phyloP scores from a whole-genome alignment of 2,329 filamentous ascomycete genomes.

The Penicillium janthinellum region DNA sequence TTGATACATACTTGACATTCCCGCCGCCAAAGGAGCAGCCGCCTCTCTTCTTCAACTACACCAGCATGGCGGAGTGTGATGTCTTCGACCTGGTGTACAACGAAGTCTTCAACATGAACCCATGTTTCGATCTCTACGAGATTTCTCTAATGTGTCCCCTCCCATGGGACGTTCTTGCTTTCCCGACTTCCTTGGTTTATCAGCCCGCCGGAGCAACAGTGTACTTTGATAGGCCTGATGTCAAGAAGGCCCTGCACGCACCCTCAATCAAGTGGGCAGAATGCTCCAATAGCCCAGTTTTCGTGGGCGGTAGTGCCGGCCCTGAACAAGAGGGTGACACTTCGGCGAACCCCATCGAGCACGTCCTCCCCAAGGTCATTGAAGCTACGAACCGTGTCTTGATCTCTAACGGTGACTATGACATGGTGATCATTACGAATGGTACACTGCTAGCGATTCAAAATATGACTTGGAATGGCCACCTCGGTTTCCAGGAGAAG shows the following conservation, averaged over 20 bases:
- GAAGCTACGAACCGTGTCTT: slow-evolving; percentile 69
- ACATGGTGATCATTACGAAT: slow-evolving; percentile 69
- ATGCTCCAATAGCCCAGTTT: slow-evolving; percentile 47
- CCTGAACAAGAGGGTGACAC: slow-evolving; percentile 40
- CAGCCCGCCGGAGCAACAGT: slow-evolving; percentile 62
- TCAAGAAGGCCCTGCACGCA: slow-evolving; percentile 69
- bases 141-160: slow-evolving; percentile 72
- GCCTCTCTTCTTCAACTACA: slow-evolving; percentile 55
- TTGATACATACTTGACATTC: slow-evolving; percentile 59
- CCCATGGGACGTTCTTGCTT: slow-evolving; percentile 68
- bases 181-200: slow-evolving; percentile 59
- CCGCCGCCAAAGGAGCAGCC: slow-evolving; percentile 53
- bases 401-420: slow-evolving; percentile 72
- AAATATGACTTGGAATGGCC: slow-evolving; percentile 79
- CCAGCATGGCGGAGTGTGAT: slow-evolving; percentile 54
- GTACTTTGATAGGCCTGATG: slow-evolving; percentile 72
- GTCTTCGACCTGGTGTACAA: slow-evolving; percentile 59
- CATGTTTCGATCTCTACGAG: slow-evolving; percentile 78
- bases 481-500: slow-evolving; percentile 67
- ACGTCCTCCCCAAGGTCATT: slow-evolving; percentile 48
- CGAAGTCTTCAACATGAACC: slow-evolving; percentile 63
- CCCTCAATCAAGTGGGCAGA: slow-evolving; percentile 40
- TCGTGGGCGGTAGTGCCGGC: slow-evolving; percentile 45
- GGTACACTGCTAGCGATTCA: slow-evolving; percentile 74
- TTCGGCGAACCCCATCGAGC: slow-evolving; percentile 56